Conservation (phyloP, 768 basidiomycete species). For the Hygrophoropsis aurantiaca region DNA sequence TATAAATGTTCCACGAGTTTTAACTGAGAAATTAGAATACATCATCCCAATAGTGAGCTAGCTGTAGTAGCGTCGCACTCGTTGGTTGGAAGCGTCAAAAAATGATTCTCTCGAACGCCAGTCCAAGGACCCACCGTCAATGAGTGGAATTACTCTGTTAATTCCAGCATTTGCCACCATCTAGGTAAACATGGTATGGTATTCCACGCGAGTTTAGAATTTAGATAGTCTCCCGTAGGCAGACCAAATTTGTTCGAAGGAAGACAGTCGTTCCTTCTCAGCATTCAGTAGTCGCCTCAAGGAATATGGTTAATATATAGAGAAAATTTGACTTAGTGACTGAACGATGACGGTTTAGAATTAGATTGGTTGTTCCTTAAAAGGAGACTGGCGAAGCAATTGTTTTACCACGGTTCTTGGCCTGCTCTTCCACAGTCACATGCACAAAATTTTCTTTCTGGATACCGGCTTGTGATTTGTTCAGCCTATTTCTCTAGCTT, state of each 20-base stretch:
- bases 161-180: slow-evolving; percentile 25
- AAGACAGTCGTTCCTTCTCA: too few relatives aligned
- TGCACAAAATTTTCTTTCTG: slow-evolving; percentile 13
- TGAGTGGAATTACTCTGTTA: neutral
- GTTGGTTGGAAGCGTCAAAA: too few relatives aligned
- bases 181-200: too few relatives aligned
- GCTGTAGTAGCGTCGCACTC: slow-evolving; percentile 20
- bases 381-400: slow-evolving; percentile 29
- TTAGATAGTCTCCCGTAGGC: too few relatives aligned
- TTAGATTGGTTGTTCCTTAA: too few relatives aligned
- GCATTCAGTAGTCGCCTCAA: too few relatives aligned
- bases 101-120: too few relatives aligned
- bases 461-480: slow-evolving; percentile 11
- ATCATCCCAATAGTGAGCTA: slow-evolving; percentile 32
- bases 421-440: slow-evolving; percentile 28
- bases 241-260: too few relatives aligned
- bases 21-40: slow-evolving; percentile 33
- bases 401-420: slow-evolving; percentile 22
- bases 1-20: slow-evolving; percentile 40
- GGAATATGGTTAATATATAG: too few relatives aligned
- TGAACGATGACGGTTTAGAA: too few relatives aligned
- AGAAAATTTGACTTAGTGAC: too few relatives aligned
- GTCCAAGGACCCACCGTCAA: slow-evolving; percentile 17
- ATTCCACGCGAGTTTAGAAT: too few relatives aligned
- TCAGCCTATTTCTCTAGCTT: slow-evolving; percentile 13